Base-by-base conservation (phyloP, 2,329 filamentous ascomycete species). In the Neoscytalidium dimidiatum region DNA sequence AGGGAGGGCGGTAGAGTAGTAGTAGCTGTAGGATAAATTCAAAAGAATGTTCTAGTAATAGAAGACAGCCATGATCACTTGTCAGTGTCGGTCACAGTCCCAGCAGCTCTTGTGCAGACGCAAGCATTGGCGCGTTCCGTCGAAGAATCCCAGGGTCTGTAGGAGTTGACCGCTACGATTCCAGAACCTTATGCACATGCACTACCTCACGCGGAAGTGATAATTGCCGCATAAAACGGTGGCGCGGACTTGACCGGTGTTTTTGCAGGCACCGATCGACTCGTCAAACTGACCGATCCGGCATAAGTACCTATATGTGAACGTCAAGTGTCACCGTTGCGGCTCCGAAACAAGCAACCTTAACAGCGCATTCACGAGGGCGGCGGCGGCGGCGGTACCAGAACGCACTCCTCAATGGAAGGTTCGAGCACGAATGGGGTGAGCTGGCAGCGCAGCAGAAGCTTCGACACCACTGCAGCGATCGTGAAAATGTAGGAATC, bases 11-110 rank as follows among this genome's bases (percentile, higher is more conserved):
- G 23, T 23, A 23, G 4, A 8, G 28, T 44, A 31, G 52, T 29
- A 31, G 21, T 31, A 38, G 52, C 43, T 23, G 56, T 26, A 46
- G 56, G 41, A 60, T 46, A 21, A 58, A 46, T 46, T 17, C 43
- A 33, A 29, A 46, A 31, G 41, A 60, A 60, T 14, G 23, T 60
- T 56, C 35, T 13, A 58, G 53, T 44, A 58, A 58, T 17, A n/a
- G n/a, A n/a, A n/a, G n/a, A 17, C 23, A n/a, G 19, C 21, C 41
- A n/a, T 19, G 41, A 44, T 19, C 13, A 26, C 44, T 4, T 48
- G 44, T 7, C 7, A 44, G 21, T 11, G 44, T 26, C 19, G n/a
- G n/a, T n/a, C n/a, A n/a, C 8, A 41, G 38, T 14, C 13, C n/a
- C 38, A 17, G 14, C 38, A 17, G 14, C 14, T 13, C 38, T 41